Percentiles rank a stretch among this genome's conserved stretches.
Conservation (phyloP, 2,329 filamentous ascomycete species). For the Penicillium sp. region DNA sequence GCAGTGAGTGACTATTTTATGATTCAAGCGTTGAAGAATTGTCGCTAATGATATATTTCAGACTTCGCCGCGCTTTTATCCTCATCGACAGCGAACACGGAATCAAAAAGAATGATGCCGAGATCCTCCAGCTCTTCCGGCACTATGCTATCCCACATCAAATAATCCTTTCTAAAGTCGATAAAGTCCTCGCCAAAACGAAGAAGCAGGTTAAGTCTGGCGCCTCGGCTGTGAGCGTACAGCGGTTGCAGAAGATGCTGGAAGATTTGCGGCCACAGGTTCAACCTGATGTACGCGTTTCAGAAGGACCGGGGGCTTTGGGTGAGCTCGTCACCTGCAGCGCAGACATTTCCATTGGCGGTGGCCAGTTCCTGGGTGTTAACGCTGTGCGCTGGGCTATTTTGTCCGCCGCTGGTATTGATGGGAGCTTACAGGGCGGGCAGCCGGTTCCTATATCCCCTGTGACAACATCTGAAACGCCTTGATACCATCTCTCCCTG, state of each 20-base stretch:
- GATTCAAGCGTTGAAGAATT: not conserved
- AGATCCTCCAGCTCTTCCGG: constrained; percentile 59
- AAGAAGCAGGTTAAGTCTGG: constrained; percentile 32
- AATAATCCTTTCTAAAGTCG: constrained; percentile 66
- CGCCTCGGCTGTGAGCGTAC: constrained; percentile 27
- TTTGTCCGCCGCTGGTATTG: constrained; percentile 61
- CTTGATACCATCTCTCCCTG: not conserved
- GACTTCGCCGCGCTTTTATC: constrained; percentile 62
- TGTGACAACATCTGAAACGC: not conserved
- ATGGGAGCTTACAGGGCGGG: constrained; percentile 37
- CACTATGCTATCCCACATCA: constrained; percentile 62
- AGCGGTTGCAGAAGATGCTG: constrained; percentile 42
- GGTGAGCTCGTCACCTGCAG: constrained; percentile 64
- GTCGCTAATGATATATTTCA: constrained; percentile 19
- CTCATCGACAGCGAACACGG: constrained; percentile 66
- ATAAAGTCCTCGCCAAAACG: constrained; percentile 52
- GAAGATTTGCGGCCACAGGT: constrained; percentile 42
- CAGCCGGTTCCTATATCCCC: constrained; percentile 5
- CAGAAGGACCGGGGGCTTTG: constrained; percentile 44
- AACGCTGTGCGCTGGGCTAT: constrained; percentile 65
- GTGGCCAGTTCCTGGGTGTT: constrained; percentile 57
- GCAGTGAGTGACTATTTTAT: constrained; percentile 46
- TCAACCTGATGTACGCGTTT: constrained; percentile 44
- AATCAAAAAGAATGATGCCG: constrained; percentile 60
- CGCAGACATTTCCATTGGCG: constrained; percentile 49